Conservation (phyloP, 2,329 filamentous ascomycete genomes). For the Aspergillus novofumigatus region DNA sequence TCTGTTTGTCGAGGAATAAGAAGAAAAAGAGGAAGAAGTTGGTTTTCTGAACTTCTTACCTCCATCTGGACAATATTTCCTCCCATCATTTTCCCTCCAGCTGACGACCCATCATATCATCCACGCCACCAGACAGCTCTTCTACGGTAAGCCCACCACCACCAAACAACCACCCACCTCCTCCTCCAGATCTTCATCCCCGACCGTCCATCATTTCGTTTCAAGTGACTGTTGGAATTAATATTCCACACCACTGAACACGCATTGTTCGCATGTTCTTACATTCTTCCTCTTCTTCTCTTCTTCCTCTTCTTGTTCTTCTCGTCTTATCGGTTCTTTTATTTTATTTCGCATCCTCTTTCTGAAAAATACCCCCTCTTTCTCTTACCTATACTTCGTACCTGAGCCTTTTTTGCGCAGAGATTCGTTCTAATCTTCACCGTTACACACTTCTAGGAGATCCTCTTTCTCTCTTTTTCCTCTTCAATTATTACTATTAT, state of each 20-base stretch:
- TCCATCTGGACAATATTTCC: slow-evolving; percentile 22
- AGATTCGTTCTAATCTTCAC: neutral
- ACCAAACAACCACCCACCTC: neutral
- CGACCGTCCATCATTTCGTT: slow-evolving; percentile 1
- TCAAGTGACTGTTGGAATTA: slow-evolving; percentile 1
- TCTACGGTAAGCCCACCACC: slow-evolving; percentile 4
- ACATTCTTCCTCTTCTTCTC: neutral
- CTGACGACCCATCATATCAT: slow-evolving; percentile 10
- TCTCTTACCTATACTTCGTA: neutral
- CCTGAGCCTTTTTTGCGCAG: neutral
- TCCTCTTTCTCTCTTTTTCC: neutral
- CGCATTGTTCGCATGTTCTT: neutral
- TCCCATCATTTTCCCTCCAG: slow-evolving; percentile 22
- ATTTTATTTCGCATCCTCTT: neutral
- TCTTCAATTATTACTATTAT: neutral
- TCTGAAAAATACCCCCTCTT: neutral
- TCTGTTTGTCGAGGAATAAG: neutral
- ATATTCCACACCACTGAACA: neutral
- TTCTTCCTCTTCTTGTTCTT: neutral
- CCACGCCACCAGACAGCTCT: slow-evolving; percentile 15
- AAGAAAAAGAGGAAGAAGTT: neutral
- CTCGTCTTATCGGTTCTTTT: slow-evolving; percentile 1
- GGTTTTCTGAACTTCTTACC: slow-evolving; percentile 20
- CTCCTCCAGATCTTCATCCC: neutral
- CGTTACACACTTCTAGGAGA: neutral